Base-by-base conservation (phyloP, 2,329 filamentous ascomycete genomes). In the Fusarium irregulare region DNA sequence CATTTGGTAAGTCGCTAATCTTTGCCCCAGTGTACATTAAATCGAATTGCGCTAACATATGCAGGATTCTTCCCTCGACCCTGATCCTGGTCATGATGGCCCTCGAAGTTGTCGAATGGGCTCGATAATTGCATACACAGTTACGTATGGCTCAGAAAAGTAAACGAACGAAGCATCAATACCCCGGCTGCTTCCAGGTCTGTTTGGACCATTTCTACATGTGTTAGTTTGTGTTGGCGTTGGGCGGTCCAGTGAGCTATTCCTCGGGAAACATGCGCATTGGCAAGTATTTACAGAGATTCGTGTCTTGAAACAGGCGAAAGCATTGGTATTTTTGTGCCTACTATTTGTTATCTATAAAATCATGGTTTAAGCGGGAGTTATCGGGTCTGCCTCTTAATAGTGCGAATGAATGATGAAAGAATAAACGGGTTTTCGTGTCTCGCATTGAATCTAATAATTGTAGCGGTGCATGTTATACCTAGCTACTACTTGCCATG, bases 101-200 rank as follows among this genome's bases (percentile, higher is more conserved):
- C 21, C 85, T 99, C 51, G 94, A 98, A 80, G 94, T 96, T 4
- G 90, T 98, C 7, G 92, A 97, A 77, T 98, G 95, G 95, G 92
- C 94, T 7, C 78, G 68, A 16, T 75, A 76, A 76, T 64, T 16
- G 12, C 16, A 7, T 18, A 18, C 48, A 14, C 18, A 25, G 27
- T 10, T 7, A 34, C 48, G n/a, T 34, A 28, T 27, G 42, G 37
- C 45, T 42, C 21, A 16, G 45, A 56, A 37, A 44, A 58, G 45
- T 45, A 45, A 46, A 54, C 30, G 28, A 46, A 50, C 8, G 32
- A 48, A 32, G 28, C 28, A 13, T 32, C 16, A 21, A 32, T 30
- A 30, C 23, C 9, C 20, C 32, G 49, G 28, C 18, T 27, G 53
- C 40, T 27, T 59, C 23, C 28, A 21, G 51, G 32, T 57, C 25